Conservation (phyloP, 306 rosid species). For the Glycyrrhiza uralensis region DNA sequence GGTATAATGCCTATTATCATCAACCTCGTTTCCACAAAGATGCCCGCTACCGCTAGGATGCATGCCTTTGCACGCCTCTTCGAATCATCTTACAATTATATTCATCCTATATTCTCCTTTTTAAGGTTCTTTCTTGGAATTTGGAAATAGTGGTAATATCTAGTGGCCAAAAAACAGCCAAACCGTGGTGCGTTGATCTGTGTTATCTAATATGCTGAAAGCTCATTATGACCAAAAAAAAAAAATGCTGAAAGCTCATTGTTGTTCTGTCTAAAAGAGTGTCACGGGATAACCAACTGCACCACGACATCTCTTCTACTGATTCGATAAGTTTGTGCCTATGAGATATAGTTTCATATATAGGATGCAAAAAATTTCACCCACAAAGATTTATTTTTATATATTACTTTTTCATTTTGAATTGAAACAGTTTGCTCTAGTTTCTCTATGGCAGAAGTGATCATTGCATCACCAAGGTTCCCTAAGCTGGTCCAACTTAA, state of each 20-base stretch:
- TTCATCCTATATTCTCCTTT: no score
- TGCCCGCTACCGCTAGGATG: no score
- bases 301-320: background rate
- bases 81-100: no score
- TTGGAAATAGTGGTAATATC: background rate
- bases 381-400: background rate
- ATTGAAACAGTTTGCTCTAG: background rate
- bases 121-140: background rate
- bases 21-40: no score
- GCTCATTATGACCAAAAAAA: no score
- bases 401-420: background rate
- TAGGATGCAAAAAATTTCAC: background rate
- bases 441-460: background rate
- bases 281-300: background rate
- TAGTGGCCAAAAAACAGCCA: background rate
- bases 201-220: background rate
- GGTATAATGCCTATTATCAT: no score
- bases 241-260: background rate
- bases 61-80: no score
- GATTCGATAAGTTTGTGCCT: background rate
- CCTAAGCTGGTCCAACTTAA: background rate
- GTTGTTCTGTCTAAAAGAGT: background rate
- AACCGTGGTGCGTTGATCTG: background rate
- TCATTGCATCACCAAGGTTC: background rate
- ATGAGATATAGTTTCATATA: background rate